A percentile compares a stretch with the other conserved stretches of the same genome.
These are phyloP conservation scores for Alternaria gaisen DNA, from an alignment of 2,329 filamentous ascomycete genomes.

Conservation along the genomic window DNA sequence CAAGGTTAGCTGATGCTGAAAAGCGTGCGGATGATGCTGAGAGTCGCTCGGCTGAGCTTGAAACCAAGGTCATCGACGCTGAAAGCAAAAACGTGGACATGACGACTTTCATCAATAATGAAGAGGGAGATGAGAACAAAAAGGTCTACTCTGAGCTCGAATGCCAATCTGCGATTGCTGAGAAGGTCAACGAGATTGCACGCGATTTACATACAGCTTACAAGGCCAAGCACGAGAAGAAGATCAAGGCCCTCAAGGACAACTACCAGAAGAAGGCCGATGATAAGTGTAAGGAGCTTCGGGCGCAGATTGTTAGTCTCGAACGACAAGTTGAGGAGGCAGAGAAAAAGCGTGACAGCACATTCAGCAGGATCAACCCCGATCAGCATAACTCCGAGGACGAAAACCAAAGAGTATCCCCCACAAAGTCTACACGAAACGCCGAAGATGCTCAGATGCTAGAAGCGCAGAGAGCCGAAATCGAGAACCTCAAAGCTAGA, in stretches of 20 bases:
- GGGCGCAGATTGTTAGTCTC: slow-evolving; percentile 74
- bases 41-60: slow-evolving; percentile 76
- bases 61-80: slow-evolving; percentile 54
- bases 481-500: slow-evolving; percentile 75
- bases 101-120: slow-evolving; percentile 61
- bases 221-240: slow-evolving; percentile 96
- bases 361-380: slow-evolving; percentile 65
- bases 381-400: slow-evolving; percentile 21
- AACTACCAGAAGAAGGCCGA: slow-evolving; percentile 87
- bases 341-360: slow-evolving; percentile 70
- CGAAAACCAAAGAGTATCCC: slow-evolving; percentile 13
- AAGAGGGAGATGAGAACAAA: slow-evolving; percentile 46
- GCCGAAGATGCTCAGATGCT: slow-evolving; percentile 58
- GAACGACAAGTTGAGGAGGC: slow-evolving; percentile 78
- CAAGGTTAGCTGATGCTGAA: slow-evolving; percentile 77
- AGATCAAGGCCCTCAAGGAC: slow-evolving; percentile 87
- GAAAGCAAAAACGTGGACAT: slow-evolving; percentile 79
- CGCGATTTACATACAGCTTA: slow-evolving; percentile 91
- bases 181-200: slow-evolving; percentile 78
- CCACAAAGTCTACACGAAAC: slow-evolving; percentile 20
- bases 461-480: slow-evolving; percentile 72
- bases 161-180: slow-evolving; percentile 76
- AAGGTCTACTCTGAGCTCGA: slow-evolving; percentile 54
- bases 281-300: slow-evolving; percentile 83
- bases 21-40: slow-evolving; percentile 78